Conservation (phyloP, 169 alveolate species). For the Plasmodium gonderi region DNA sequence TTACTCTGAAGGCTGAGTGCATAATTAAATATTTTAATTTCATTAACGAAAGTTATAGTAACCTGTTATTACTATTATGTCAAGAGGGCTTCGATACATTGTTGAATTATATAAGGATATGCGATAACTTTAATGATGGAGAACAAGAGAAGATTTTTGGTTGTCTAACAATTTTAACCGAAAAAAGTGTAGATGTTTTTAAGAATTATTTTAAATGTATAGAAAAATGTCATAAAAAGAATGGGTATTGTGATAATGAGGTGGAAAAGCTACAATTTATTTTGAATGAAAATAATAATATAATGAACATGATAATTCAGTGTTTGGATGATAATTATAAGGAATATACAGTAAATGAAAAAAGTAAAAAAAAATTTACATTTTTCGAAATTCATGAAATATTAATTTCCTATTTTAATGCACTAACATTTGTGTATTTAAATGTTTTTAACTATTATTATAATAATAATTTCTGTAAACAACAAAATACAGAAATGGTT, state of each 20-base stretch:
- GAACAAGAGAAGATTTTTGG: slow-evolving; percentile 69
- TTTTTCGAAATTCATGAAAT: slow-evolving; percentile 60
- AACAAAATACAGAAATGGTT: slow-evolving; percentile 24
- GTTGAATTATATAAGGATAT: slow-evolving; percentile 37
- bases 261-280: slow-evolving; percentile 7
- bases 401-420: slow-evolving; percentile 55
- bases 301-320: slow-evolving; percentile 42
- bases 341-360: slow-evolving; percentile 51
- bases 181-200: slow-evolving; percentile 70
- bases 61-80: slow-evolving; percentile 33
- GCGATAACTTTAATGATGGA: slow-evolving; percentile 15
- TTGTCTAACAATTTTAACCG: slow-evolving; percentile 52
- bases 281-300: slow-evolving; percentile 39
- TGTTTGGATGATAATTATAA: slow-evolving; percentile 50
- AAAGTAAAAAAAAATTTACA: slow-evolving; percentile 23
- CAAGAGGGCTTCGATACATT: slow-evolving; percentile 65
- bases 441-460: slow-evolving; percentile 59
- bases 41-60: slow-evolving; percentile 66
- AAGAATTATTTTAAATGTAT: slow-evolving; percentile 67
- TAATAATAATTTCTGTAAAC: slow-evolving; percentile 37
- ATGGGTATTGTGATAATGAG: slow-evolving; percentile 17
- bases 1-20: slow-evolving; percentile 14
- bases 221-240: slow-evolving; percentile 33
- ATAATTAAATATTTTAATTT: slow-evolving; percentile 39
- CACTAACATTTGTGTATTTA: slow-evolving; percentile 54